Evolutionary conservation across 83 land plant species (phyloP).

Genomic region (Thuja plicata): DNA sequence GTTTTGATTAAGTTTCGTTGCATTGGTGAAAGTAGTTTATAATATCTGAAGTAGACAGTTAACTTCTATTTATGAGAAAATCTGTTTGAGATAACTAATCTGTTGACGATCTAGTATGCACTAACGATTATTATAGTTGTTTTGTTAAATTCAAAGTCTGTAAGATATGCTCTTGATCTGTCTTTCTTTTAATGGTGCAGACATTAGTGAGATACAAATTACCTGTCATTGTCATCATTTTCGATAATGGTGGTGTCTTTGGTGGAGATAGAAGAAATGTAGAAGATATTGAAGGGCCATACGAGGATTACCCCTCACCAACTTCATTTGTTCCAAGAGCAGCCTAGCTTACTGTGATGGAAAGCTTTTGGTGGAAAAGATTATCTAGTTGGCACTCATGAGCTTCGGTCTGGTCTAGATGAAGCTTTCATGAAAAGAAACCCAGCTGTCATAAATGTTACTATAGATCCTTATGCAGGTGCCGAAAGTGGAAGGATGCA

Average conservation of each 20-base stretch:
- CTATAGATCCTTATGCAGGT: constrained; percentile 92
- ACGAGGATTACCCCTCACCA: constrained; percentile 93
- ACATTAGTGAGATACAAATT: constrained; percentile 91
- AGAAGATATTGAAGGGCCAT: constrained; percentile 77
- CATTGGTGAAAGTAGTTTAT: background rate
- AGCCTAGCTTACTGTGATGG: constrained; percentile 77
- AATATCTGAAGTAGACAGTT: background rate
- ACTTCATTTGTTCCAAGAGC: constrained; percentile 94
- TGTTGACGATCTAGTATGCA: background rate
- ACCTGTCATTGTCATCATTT: constrained; percentile 84
- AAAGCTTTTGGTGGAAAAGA: constrained; percentile 98
- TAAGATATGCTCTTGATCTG: background rate
- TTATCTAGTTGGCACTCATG: constrained; percentile 69
- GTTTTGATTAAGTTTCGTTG: background rate
- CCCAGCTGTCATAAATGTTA: constrained; percentile 88
- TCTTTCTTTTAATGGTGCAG: constrained; percentile 40
- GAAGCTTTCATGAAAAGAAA: constrained; percentile 69
- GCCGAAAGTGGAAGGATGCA: constrained; percentile 96
- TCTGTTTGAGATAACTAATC: background rate
- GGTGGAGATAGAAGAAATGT: constrained; percentile 92
- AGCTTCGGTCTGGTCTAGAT: constrained; percentile 68
- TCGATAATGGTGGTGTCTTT: constrained; percentile 97
- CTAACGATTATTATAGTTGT: background rate
- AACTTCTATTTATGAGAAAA: background rate
- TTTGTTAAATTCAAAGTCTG: background rate